These are phyloP conservation scores for Salix udensis DNA, from an alignment of 345 rosid species.

Conservation along the genomic window DNA sequence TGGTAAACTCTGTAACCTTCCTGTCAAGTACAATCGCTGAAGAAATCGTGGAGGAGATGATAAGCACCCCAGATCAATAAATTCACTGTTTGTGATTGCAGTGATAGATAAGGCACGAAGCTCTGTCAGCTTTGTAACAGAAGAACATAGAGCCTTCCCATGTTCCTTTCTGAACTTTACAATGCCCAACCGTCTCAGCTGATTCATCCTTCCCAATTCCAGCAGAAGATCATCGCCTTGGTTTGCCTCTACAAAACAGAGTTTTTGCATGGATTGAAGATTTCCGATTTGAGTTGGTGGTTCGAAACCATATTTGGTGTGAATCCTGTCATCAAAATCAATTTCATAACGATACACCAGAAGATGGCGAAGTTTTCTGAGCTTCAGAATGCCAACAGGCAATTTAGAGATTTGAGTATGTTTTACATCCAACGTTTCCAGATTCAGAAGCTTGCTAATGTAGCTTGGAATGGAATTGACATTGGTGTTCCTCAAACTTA, in stretches of 20 bases:
- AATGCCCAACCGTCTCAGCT: constrained; percentile 10
- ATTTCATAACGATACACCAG: constrained; percentile 13
- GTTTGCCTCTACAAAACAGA: constrained; percentile 5
- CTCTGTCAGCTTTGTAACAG: background rate
- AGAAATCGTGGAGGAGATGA: constrained; percentile 18
- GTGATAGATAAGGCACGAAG: constrained; percentile 25
- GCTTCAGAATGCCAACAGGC: constrained; percentile 18
- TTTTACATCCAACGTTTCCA: constrained; percentile 28
- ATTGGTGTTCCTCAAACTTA: constrained; percentile 17
- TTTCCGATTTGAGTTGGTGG: constrained; percentile 11
- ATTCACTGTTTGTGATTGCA: constrained; percentile 22
- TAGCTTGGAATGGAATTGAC: constrained; percentile 12
- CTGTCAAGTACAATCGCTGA: background rate
- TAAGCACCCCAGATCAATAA: constrained; percentile 29
- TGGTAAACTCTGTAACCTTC: background rate
- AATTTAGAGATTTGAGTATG: constrained; percentile 10
- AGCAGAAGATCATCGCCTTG: background rate
- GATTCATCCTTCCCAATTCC: background rate
- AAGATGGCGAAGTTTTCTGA: constrained; percentile 16
- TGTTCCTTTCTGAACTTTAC: constrained; percentile 4
- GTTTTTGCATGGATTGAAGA: background rate
- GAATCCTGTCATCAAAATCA: background rate
- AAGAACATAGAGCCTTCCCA: constrained; percentile 5
- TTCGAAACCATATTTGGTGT: constrained; percentile 11
- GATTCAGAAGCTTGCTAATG: constrained; percentile 23